Conservation (phyloP, 2,329 filamentous ascomycete species). For the Stemphylium vesicarium region DNA sequence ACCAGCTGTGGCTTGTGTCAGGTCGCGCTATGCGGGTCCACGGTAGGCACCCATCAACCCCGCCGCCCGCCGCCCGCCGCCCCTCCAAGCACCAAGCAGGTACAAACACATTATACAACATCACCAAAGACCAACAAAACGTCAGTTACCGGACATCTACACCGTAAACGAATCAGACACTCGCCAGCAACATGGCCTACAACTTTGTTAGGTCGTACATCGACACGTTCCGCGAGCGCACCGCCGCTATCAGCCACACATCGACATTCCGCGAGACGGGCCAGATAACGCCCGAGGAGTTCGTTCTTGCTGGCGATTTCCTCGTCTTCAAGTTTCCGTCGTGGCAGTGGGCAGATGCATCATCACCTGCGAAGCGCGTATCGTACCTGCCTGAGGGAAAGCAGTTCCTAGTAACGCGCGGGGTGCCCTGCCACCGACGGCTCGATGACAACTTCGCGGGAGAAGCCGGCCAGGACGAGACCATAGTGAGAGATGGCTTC, state of each 20-base stretch:
- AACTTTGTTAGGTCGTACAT: constrained; percentile 80
- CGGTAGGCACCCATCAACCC: constrained; percentile 11
- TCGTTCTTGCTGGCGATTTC: constrained; percentile 93
- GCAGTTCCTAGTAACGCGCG: constrained; percentile 93
- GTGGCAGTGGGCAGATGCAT: constrained; percentile 94
- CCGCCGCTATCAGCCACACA: constrained; percentile 85
- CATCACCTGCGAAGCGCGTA: constrained; percentile 78
- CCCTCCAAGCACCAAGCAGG: constrained; percentile 8
- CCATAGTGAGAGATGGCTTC: constrained; percentile 81
- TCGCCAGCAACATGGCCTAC: constrained; percentile 71
- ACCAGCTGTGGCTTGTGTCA: constrained; percentile 6
- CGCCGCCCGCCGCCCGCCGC: constrained; percentile 6
- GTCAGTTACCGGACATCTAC: background rate
- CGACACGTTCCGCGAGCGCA: constrained; percentile 88
- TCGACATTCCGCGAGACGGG: constrained; percentile 94
- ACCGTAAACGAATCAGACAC: background rate
- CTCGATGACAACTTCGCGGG: constrained; percentile 94
- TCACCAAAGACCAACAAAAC: background rate
- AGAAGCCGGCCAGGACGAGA: constrained; percentile 83
- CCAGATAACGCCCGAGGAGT: constrained; percentile 97
- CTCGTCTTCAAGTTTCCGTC: constrained; percentile 99
- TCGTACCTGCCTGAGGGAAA: constrained; percentile 84
- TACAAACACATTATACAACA: constrained; percentile 6
- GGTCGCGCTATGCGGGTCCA: constrained; percentile 1
- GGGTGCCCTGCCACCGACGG: constrained; percentile 89